Evolutionary conservation across 2,329 filamentous ascomycete genomes (phyloP).

Genomic region (Exserohilum rostratum): DNA sequence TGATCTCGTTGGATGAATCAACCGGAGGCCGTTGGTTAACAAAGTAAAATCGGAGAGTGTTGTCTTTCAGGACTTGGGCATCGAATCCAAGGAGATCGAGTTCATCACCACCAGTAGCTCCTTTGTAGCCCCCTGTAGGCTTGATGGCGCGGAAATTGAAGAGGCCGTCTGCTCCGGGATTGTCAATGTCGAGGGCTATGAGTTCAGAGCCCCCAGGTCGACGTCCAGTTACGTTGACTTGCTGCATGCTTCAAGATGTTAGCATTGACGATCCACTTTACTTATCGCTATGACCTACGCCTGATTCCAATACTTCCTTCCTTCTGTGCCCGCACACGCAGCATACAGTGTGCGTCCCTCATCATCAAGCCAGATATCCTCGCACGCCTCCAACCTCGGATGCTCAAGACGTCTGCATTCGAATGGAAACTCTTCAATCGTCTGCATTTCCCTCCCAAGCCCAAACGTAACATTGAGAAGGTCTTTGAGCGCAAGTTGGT

Average conservation of each 20-base stretch:
- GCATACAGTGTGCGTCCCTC: conserved; percentile 35
- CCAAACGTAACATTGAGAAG: conserved; percentile 30
- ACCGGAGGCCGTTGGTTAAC: conserved; percentile 37
- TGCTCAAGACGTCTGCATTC: conserved; percentile 31
- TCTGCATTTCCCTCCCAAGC: conserved; percentile 34
- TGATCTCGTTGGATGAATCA: conserved; percentile 25
- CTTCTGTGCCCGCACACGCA: conserved; percentile 33
- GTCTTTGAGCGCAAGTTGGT: conserved; percentile 36
- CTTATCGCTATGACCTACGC: conserved; percentile 19
- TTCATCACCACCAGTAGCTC: conserved; percentile 27
- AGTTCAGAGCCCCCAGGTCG: conserved; percentile 32
- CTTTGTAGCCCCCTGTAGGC: conserved; percentile 24
- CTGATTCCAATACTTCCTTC: conserved; percentile 33
- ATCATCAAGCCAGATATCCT: conserved; percentile 42
- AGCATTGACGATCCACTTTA: neutral
- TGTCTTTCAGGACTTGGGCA: conserved; percentile 28
- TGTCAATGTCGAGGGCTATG: conserved; percentile 38
- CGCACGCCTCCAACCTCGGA: conserved; percentile 35
- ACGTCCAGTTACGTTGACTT: conserved; percentile 30
- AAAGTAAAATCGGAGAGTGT: conserved; percentile 37
- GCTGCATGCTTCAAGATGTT: conserved; percentile 16
- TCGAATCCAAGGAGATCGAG: conserved; percentile 38
- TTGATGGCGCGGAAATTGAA: conserved; percentile 33
- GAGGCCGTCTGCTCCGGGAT: conserved; percentile 28
- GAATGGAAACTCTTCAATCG: conserved; percentile 38